phyloP scores from a whole-genome alignment of 208 protist genomes.

The Leishmania lainsoni region DNA sequence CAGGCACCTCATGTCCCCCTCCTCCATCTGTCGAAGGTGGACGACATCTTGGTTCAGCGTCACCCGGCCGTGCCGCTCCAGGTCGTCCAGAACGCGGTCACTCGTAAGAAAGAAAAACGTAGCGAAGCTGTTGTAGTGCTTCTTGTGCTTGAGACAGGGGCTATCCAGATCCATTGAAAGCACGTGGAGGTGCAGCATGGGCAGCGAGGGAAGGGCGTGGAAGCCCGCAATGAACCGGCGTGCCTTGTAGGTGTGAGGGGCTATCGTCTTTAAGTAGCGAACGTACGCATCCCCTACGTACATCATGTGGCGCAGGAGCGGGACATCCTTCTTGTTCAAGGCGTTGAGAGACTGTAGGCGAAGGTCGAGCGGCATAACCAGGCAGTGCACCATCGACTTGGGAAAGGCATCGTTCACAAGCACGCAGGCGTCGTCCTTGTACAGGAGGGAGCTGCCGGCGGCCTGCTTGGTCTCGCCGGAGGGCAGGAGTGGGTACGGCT shows the following conservation, averaged over 20 bases:
- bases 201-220: slow-evolving; percentile 84
- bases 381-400: slow-evolving; percentile 85
- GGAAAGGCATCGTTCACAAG: slow-evolving; percentile 88
- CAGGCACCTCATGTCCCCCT: slow-evolving; percentile 76
- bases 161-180: slow-evolving; percentile 83
- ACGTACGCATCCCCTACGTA: slow-evolving; percentile 58
- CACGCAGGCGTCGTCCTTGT: slow-evolving; percentile 73
- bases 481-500: slow-evolving; percentile 42
- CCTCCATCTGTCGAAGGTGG: slow-evolving; percentile 57
- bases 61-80: slow-evolving; percentile 60
- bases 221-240: slow-evolving; percentile 79
- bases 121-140: slow-evolving; percentile 92
- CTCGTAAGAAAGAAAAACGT: slow-evolving; percentile 86
- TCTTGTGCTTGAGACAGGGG: slow-evolving; percentile 76
- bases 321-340: slow-evolving; percentile 49
- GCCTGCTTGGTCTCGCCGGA: slow-evolving; percentile 40
- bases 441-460: slow-evolving; percentile 57
- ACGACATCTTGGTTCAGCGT: slow-evolving; percentile 75
- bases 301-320: slow-evolving; percentile 62
- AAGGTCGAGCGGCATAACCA: slow-evolving; percentile 80
- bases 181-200: slow-evolving; percentile 88
- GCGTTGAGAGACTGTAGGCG: slow-evolving; percentile 66
- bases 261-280: slow-evolving; percentile 37
- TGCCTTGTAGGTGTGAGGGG: slow-evolving; percentile 20
- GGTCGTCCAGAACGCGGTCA: slow-evolving; percentile 60